Evolutionary conservation across 1,284 basidiomycete genomes (phyloP).

Genomic region (Trametes pubescens): DNA sequence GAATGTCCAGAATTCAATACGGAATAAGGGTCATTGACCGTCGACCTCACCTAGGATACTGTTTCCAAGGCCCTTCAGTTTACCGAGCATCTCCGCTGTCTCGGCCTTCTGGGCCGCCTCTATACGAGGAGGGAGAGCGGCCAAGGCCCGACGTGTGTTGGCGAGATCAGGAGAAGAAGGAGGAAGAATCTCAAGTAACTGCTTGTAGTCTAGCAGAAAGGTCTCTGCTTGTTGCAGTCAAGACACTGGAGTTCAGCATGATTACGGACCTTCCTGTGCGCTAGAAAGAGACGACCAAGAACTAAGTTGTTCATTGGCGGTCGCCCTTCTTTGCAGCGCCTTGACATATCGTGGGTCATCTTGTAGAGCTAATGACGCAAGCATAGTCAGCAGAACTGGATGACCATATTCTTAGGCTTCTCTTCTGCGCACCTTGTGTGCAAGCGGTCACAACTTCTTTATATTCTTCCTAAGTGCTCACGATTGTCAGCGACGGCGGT

Average conservation of each 20-base stretch:
- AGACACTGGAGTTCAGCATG: background rate
- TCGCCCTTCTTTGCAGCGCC: slow-evolving; percentile 87
- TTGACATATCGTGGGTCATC: slow-evolving; percentile 90
- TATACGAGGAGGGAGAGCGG: slow-evolving; percentile 68
- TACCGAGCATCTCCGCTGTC: slow-evolving; percentile 91
- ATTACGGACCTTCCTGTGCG: slow-evolving; percentile 80
- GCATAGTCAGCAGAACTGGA: slow-evolving; percentile 15
- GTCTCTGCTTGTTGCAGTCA: slow-evolving; percentile 4
- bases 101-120: slow-evolving; percentile 86
- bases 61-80: slow-evolving; percentile 94
- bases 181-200: slow-evolving; percentile 70
- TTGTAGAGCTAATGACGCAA: slow-evolving; percentile 66
- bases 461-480: slow-evolving; percentile 65
- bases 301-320: slow-evolving; percentile 82
- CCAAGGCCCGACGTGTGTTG: slow-evolving; percentile 59
- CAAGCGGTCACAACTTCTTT: slow-evolving; percentile 81
- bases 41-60: slow-evolving; percentile 78
- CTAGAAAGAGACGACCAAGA: slow-evolving; percentile 85
- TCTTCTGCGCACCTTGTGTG: slow-evolving; percentile 61
- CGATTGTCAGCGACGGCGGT: background rate
- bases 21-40: background rate
- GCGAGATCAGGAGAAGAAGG: slow-evolving; percentile 59
- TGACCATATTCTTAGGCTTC: slow-evolving; percentile 8
- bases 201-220: slow-evolving; percentile 73
- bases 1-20: background rate